Conservation (phyloP, 2,329 filamentous ascomycete genomes). For the Phialophora tarda region DNA sequence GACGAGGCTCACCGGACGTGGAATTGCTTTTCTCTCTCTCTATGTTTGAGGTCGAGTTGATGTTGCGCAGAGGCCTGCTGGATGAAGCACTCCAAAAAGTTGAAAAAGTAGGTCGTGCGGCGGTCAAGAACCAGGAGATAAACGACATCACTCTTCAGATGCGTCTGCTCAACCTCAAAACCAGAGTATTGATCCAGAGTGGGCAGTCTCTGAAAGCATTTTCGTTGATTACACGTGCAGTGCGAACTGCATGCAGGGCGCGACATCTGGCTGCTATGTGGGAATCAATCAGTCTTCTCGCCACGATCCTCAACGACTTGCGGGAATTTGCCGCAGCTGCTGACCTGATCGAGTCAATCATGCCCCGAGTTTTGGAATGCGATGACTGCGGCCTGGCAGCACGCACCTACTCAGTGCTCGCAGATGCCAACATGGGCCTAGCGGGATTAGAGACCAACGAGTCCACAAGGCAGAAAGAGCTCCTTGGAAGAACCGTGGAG, state of each 20-base stretch:
- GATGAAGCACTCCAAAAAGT: conserved; percentile 60
- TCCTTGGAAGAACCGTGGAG: conserved; percentile 63
- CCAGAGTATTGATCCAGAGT: conserved; percentile 69
- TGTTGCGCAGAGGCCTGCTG: conserved; percentile 60
- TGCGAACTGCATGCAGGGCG: conserved; percentile 73
- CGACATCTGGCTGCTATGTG: conserved; percentile 73
- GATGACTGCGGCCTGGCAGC: conserved; percentile 68
- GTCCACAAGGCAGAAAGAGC: conserved; percentile 57
- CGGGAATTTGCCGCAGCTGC: conserved; percentile 72
- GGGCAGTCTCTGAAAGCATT: conserved; percentile 76
- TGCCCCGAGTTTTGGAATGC: conserved; percentile 78
- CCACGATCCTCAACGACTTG: conserved; percentile 71
- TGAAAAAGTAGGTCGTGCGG: conserved; percentile 56
- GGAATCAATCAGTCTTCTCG: conserved; percentile 71
- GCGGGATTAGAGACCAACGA: conserved; percentile 61
- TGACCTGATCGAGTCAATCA: conserved; percentile 68
- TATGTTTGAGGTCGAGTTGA: conserved; percentile 65
- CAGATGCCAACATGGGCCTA: conserved; percentile 78
- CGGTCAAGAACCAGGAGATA: conserved; percentile 54
- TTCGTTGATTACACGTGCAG: conserved; percentile 75
- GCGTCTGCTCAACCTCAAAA: conserved; percentile 74
- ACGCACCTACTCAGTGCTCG: conserved; percentile 71
- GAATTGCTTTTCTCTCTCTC: conserved; percentile 65
- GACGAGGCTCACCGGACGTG: conserved; percentile 59
- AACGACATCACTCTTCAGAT: conserved; percentile 72